Evolutionary conservation across 306 rosid genomes (phyloP), one percentile per base, ranked within the genome.

Genomic region (Sophora flavescens): DNA sequence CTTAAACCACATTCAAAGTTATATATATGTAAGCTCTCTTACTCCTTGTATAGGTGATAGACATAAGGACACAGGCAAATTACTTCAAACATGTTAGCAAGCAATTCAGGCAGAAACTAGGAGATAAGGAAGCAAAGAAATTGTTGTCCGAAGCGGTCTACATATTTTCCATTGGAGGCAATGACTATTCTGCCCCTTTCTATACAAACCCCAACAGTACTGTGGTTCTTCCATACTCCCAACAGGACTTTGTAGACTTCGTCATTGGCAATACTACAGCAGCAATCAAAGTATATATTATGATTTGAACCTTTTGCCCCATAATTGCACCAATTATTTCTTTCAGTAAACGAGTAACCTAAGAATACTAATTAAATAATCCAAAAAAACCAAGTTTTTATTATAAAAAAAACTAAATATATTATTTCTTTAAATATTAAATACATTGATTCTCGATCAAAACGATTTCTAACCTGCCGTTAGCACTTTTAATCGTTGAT

Each of bases 261-360:
- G 92, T 90, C 28, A 50, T 82, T 14, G 84, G 85, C 64, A 90
- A 90, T 75, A 10, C 76, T 9, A 84, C 91, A 9, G 3, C 8
- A 0, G 80, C 62, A 22, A 41, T 85, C 68, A 52, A 82, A 47
- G 91, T 88, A 61, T 2, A n/a, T 2, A 26, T 6, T 7, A 32
- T 13, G 0, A 54, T 5, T 18, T 17, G 8, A 41, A 16, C 11
- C n/a, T 36, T 22, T 10, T 2, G 14, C 28, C 39, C 8, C 28
- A n/a, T 10, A 6, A n/a, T 48, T 48, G 32, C 42, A 45, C 56
- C 32, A 47, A 26, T 2, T 51, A 30, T 3, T 15, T 5, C 4
- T 8, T 38, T 28, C 4, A 4, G 26, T 63, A 13, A 22, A 22
- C 22, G 1, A 22, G 22, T 22, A 22, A 0, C 1, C 22, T 22